Conservation (phyloP, 192 early-diverging fungal species). For the Geranomyces variabilis region DNA sequence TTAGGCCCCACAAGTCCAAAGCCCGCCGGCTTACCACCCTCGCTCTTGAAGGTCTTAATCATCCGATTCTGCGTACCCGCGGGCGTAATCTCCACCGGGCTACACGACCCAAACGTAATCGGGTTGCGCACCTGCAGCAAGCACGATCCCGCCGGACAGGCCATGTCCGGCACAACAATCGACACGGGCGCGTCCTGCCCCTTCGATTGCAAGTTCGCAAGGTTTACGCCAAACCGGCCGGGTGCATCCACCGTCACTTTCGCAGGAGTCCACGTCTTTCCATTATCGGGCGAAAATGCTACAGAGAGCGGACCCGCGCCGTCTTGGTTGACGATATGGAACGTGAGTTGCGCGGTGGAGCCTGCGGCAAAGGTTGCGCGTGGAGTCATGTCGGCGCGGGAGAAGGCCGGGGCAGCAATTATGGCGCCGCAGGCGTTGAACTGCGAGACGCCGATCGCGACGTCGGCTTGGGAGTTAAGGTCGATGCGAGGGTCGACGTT, state of each 20-base stretch:
- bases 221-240: conserved; percentile 11
- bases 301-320: conserved; percentile 29
- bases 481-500: conserved; percentile 31
- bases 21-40: conserved; percentile 19
- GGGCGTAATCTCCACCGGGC: conserved; percentile 24
- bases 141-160: conserved; percentile 27
- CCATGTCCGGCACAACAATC: conserved; percentile 27
- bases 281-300: conserved; percentile 22
- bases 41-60: conserved; percentile 15
- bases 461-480: conserved; percentile 33
- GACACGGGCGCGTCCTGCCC: conserved; percentile 3
- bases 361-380: conserved; percentile 31
- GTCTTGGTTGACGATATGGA: conserved; percentile 33
- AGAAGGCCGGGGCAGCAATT: background rate
- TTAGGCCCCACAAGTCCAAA: background rate
- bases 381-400: background rate
- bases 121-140: conserved; percentile 31
- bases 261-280: conserved; percentile 15
- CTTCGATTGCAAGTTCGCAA: conserved; percentile 21
- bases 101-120: conserved; percentile 28
- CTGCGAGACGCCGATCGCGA: conserved; percentile 25
- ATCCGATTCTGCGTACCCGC: conserved; percentile 3
- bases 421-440: conserved; percentile 20
- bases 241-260: conserved; percentile 17
- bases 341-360: background rate